Evolutionary conservation across 1,284 basidiomycete species (phyloP).

Genomic region (Puccinia hordei): DNA sequence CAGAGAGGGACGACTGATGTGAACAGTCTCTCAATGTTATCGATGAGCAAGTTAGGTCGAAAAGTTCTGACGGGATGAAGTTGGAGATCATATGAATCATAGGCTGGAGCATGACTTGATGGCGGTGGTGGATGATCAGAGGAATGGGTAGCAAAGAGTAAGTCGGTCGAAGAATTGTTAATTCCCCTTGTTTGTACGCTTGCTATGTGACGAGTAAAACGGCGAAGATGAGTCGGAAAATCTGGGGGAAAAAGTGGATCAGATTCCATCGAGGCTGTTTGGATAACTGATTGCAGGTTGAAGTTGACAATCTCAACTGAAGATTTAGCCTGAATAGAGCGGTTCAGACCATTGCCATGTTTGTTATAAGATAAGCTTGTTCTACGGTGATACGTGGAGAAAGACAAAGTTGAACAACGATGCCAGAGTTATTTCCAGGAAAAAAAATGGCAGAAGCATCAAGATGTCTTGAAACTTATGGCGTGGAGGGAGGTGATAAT

Average conservation of each 20-base stretch:
- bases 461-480: too few species aligned
- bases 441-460: too few species aligned
- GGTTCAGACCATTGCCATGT: too few species aligned
- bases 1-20: conserved; percentile 23
- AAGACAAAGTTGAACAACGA: too few species aligned
- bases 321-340: too few species aligned
- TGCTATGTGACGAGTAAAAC: conserved; percentile 26
- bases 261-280: background rate
- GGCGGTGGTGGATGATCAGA: conserved; percentile 26
- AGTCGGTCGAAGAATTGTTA: conserved; percentile 24
- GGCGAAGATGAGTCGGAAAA: conserved; percentile 10
- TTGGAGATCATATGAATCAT: conserved; percentile 42
- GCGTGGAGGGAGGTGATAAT: too few species aligned
- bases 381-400: too few species aligned
- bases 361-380: too few species aligned
- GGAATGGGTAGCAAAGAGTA: conserved; percentile 7
- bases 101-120: conserved; percentile 5
- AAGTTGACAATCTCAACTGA: background rate
- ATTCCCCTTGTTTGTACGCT: conserved; percentile 28
- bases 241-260: conserved; percentile 37
- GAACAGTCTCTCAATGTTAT: conserved; percentile 35
- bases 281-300: background rate
- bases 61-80: conserved; percentile 17
- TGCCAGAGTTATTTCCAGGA: too few species aligned
- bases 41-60: conserved; percentile 13